Evolutionary conservation across 2,329 filamentous ascomycete genomes (phyloP).

Genomic region (Colletotrichum sp.): DNA sequence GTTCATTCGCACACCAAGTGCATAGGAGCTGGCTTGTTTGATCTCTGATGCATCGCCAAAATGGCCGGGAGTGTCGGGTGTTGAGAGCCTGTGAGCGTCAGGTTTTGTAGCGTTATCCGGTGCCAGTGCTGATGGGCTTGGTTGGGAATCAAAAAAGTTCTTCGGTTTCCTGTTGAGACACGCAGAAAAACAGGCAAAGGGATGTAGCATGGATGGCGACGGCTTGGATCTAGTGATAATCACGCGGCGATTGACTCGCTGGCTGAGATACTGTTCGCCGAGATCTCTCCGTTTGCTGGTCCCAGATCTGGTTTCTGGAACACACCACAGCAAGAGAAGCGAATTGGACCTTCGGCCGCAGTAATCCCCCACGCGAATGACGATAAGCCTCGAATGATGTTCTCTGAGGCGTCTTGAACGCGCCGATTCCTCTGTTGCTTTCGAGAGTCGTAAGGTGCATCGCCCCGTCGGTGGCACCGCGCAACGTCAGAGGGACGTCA

Average conservation of each 20-base stretch:
- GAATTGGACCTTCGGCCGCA: too few relatives aligned
- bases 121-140: neutral
- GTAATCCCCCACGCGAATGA: too few relatives aligned
- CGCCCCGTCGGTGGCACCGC: too few relatives aligned
- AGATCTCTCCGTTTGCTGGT: neutral
- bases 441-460: too few relatives aligned
- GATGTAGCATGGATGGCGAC: neutral
- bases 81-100: neutral
- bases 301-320: accelerated
- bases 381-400: too few relatives aligned
- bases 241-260: neutral
- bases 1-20: neutral
- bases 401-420: too few relatives aligned
- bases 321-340: neutral
- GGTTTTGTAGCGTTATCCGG: neutral
- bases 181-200: neutral
- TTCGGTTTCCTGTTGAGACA: neutral
- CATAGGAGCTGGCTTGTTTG: neutral
- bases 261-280: neutral
- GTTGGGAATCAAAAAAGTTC: neutral
- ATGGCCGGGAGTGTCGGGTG: neutral
- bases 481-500: neutral
- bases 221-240: neutral
- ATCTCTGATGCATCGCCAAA: neutral
- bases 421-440: neutral